phyloP scores from a whole-genome alignment of 768 basidiomycete genomes.

The Kwoniella pini region DNA sequence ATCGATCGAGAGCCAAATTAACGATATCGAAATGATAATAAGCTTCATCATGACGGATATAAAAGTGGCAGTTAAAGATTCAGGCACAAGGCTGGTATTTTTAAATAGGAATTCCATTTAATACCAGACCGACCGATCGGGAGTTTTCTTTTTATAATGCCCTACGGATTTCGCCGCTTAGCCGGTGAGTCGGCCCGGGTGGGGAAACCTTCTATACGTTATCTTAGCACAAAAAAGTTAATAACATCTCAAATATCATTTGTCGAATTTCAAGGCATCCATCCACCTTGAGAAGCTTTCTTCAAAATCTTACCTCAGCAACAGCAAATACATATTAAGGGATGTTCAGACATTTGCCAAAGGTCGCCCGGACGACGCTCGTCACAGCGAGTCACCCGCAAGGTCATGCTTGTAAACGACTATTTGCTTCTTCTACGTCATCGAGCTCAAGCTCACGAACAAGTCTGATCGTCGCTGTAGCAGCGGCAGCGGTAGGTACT shows the following conservation, averaged over 20 bases:
- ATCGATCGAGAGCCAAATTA: conserved; percentile 12
- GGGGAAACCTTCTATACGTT: no score
- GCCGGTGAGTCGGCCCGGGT: no score
- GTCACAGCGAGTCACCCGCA: background rate
- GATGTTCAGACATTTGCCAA: background rate
- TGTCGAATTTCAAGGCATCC: no score
- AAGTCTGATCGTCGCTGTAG: background rate
- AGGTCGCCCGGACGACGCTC: background rate
- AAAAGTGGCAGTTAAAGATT: background rate
- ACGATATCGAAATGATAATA: background rate
- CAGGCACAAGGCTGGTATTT: no score
- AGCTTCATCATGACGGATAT: background rate
- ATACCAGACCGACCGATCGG: no score
- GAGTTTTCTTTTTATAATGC: no score
- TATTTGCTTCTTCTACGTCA: background rate
- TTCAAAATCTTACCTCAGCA: no score
- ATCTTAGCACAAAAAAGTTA: no score
- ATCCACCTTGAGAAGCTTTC: no score
- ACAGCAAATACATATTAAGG: background rate
- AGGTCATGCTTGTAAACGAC: background rate
- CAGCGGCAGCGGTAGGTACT: conserved; percentile 9
- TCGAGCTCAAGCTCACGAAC: conserved; percentile 1
- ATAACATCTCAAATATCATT: no score
- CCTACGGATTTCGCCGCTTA: no score
- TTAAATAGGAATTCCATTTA: no score